A percentile compares a stretch with the other conserved stretches of the same genome.
phyloP scores from a whole-genome alignment of 306 rosid genomes.

The Vigna radiata region DNA sequence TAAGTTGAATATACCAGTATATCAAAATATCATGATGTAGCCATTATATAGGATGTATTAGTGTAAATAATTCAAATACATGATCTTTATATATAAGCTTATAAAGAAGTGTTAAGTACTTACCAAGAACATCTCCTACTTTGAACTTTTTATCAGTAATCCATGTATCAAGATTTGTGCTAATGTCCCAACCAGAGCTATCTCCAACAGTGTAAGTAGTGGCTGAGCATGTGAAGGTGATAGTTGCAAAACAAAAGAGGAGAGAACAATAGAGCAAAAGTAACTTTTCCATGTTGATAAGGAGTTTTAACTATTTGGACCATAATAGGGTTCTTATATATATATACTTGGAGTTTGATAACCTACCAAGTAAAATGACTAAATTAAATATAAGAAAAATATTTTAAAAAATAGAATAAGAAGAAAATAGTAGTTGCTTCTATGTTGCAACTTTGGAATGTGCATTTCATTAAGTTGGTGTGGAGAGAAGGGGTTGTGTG shows the following conservation, averaged over 20 bases:
- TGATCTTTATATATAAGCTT: no score
- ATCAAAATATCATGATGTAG: not conserved
- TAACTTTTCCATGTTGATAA: conserved; percentile 59
- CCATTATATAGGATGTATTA: not conserved
- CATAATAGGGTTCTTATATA: not conserved
- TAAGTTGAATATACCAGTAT: no score
- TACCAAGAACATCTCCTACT: conserved; percentile 75
- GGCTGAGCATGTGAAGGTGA: conserved; percentile 61
- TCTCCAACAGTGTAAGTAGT: conserved; percentile 79
- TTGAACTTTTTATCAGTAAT: conserved; percentile 59
- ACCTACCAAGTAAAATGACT: conserved; percentile 57
- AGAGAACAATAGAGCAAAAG: conserved; percentile 44
- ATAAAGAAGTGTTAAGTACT: conserved; percentile 27
- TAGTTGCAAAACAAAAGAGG: conserved; percentile 44
- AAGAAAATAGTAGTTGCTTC: not conserved
- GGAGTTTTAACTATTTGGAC: not conserved
- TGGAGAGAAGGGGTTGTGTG: conserved; percentile 15
- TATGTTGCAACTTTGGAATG: not conserved
- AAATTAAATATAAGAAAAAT: not conserved
- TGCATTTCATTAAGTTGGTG: conserved; percentile 16
- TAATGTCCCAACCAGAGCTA: conserved; percentile 92
- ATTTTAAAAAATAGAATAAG: not conserved
- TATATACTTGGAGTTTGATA: conserved; percentile 55
- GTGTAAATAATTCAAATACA: not conserved
- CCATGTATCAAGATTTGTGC: conserved; percentile 82